phyloP scores from a whole-genome alignment of 73 alveolate genomes.

The Urostyla sp. region DNA sequence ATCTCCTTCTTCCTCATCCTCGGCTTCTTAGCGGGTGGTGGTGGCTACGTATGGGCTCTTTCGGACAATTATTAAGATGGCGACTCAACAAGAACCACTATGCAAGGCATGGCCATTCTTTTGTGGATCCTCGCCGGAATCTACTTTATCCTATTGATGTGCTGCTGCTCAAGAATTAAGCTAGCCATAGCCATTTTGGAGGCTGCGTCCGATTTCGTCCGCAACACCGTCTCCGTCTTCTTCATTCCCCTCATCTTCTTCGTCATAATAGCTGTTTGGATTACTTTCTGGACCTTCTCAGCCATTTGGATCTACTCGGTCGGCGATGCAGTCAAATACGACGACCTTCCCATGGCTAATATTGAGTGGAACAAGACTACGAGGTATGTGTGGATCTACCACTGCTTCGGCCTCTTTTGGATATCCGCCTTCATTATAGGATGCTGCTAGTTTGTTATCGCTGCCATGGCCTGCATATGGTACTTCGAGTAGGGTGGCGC shows the following conservation, averaged over 20 bases:
- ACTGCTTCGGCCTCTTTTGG: conserved; percentile 94
- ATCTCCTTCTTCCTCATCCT: conserved; percentile 50
- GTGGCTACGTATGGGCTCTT: conserved; percentile 35
- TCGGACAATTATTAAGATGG: conserved; percentile 10
- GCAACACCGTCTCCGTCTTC: conserved; percentile 76
- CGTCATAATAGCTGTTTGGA: conserved; percentile 72
- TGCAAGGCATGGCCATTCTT: conserved; percentile 55
- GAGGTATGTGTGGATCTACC: conserved; percentile 86
- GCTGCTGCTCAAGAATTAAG: conserved; percentile 93
- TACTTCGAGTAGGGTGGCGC: conserved; percentile 87
- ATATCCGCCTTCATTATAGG: conserved; percentile 90
- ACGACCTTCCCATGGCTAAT: conserved; percentile 77
- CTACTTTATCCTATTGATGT: conserved; percentile 73
- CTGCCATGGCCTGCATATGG: conserved; percentile 95
- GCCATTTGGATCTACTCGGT: conserved; percentile 84
- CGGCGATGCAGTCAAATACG: conserved; percentile 87
- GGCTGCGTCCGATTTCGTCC: conserved; percentile 91
- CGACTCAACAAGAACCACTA: conserved; percentile 5
- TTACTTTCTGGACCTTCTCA: conserved; percentile 88
- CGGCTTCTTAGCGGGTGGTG: conserved; percentile 52
- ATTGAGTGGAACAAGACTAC: conserved; percentile 94
- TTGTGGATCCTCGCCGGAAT: conserved; percentile 71
- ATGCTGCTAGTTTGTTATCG: conserved; percentile 89
- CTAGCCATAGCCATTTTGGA: conserved; percentile 92
- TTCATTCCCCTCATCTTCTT: conserved; percentile 93